phyloP scores from a whole-genome alignment of 805 yeast genomes.

The Pichia manshurica region DNA sequence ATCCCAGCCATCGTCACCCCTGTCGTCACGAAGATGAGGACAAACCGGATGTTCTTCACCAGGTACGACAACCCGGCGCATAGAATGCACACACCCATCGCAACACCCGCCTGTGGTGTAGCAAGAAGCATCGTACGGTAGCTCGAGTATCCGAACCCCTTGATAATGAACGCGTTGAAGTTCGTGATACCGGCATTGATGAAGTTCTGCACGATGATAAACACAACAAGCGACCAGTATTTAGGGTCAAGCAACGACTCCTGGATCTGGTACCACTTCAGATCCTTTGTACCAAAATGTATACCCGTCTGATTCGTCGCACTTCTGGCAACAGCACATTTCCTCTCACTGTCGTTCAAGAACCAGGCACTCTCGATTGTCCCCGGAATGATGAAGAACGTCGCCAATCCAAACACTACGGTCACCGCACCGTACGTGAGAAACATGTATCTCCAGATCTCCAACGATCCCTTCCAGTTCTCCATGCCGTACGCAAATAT shows the following conservation, averaged over 20 bases:
- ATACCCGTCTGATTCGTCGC: slow-evolving; percentile 38
- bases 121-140: slow-evolving; percentile 27
- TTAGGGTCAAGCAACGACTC: slow-evolving; percentile 41
- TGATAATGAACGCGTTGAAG: slow-evolving; percentile 41
- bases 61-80: slow-evolving; percentile 15
- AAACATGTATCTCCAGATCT: slow-evolving; percentile 40
- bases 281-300: slow-evolving; percentile 29
- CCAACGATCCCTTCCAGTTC: slow-evolving; percentile 3
- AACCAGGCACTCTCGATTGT: slow-evolving; percentile 43
- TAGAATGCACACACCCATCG: slow-evolving; percentile 27
- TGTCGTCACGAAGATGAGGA: slow-evolving; percentile 21
- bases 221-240: slow-evolving; percentile 27
- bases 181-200: slow-evolving; percentile 56
- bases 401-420: slow-evolving; percentile 1
- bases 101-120: slow-evolving; percentile 20
- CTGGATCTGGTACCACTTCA: slow-evolving; percentile 36
- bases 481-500: slow-evolving; percentile 14
- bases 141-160: slow-evolving; percentile 31
- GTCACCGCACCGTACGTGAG: slow-evolving; percentile 22
- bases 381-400: slow-evolving; percentile 32
- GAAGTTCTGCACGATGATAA: slow-evolving; percentile 36
- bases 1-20: slow-evolving; percentile 10
- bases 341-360: slow-evolving; percentile 35
- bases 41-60: slow-evolving; percentile 20
- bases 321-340: slow-evolving; percentile 23